These are phyloP conservation scores for Leishmania major DNA, from an alignment of 208 protist genomes.

Conservation along the genomic window DNA sequence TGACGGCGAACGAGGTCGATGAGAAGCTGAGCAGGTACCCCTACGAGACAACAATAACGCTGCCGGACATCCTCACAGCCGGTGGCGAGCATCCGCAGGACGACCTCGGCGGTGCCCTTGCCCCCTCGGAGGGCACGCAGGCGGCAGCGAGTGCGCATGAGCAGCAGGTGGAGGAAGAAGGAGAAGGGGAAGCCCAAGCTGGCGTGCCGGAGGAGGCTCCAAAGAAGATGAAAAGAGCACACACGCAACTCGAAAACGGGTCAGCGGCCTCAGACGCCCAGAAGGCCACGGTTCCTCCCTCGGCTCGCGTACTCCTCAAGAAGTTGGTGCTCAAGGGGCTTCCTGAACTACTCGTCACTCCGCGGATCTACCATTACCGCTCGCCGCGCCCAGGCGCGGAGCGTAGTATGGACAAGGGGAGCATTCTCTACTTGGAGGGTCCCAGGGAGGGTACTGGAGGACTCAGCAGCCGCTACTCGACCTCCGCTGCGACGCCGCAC, in stretches of 20 bases:
- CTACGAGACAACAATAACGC: slow-evolving; percentile 34
- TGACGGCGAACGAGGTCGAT: slow-evolving; percentile 22
- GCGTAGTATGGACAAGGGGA: slow-evolving; percentile 4
- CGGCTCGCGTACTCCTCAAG: not conserved
- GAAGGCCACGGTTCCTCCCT: not conserved
- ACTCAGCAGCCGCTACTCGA: not conserved
- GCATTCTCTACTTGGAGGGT: not conserved
- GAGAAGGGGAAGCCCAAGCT: not conserved
- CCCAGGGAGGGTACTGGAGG: not conserved
- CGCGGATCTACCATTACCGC: slow-evolving; percentile 38
- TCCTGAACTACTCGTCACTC: slow-evolving; percentile 32
- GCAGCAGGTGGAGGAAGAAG: not conserved
- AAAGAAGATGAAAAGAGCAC: not conserved
- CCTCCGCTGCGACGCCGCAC: not conserved
- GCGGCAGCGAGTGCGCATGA: not conserved
- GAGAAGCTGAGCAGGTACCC: slow-evolving; percentile 25
- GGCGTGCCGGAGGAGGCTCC: not conserved
- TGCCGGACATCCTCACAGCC: slow-evolving; percentile 24
- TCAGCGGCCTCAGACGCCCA: too few species aligned
- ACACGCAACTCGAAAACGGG: not conserved
- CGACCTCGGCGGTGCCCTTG: slow-evolving; percentile 2
- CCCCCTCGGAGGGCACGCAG: not conserved
- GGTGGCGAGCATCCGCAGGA: not conserved
- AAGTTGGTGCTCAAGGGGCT: slow-evolving; percentile 10
- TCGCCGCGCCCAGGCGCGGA: slow-evolving; percentile 39